Base-by-base conservation (phyloP, 768 basidiomycete genomes). In the Termitomyces sp. region DNA sequence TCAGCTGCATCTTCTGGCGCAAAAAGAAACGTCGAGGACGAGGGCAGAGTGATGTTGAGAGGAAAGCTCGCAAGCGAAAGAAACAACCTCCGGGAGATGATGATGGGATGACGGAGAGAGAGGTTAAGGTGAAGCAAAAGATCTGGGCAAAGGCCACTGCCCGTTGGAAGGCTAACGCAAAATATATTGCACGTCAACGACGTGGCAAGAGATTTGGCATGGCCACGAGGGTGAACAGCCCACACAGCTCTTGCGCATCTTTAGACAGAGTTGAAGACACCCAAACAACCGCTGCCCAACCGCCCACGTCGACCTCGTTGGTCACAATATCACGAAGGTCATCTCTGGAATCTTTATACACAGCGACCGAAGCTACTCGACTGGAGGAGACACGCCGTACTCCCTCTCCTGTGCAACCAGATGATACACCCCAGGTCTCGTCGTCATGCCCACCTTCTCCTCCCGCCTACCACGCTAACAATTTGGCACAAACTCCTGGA, bases 91-190 rank as follows among this genome's bases (percentile, higher is more conserved):
- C 40, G 7, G 65, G 60, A 5, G 74, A 71, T 1, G 69, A 74
- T 12, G 70, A 67, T 24, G 71, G 69, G 37, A 73, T 69, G 10
- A 18, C 33, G 16, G 80, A 83, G 59, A 79, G 75, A 59, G 82
- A 84, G 47, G 68, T 71, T 8, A 81, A 76, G 53, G 67, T 68
- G 5, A 82, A 82, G 60, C 81, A 86, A 68, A 83, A 81, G 63
- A 64, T 85, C 48, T 89, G 87, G 88, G 78, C 80, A 0, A 78
- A 73, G 58, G 88, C 88, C 2, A 84, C 82, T 1, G 84, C 83
- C 8, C 79, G 86, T 44, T 92, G 89, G 89, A 84, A 77, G 61
- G 82, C 81, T 3, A 84, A 85, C 53, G 79, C 82, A 10, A 82
- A 83, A 27, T 76, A 82, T 56, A 73, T 82, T n/a, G 82, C 83